Evolutionary conservation across 306 rosid species (phyloP).

Genomic region (Vigna nakashimae): DNA sequence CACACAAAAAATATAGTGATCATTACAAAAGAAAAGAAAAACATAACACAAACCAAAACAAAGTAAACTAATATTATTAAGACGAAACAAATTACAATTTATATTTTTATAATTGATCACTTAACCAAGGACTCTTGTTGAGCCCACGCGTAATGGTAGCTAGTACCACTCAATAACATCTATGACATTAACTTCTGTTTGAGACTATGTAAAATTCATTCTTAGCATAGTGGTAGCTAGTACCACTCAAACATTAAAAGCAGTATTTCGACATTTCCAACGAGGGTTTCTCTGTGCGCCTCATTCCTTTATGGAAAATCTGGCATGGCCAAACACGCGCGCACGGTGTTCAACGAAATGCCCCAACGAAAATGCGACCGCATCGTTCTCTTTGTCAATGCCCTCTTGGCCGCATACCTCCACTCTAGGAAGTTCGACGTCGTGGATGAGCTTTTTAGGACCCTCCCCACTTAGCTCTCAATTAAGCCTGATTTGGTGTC

Average conservation of each 20-base stretch:
- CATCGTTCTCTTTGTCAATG: conserved; percentile 66
- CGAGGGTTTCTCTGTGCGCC: conserved; percentile 72
- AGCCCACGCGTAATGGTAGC: too few species aligned
- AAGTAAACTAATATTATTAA: too few species aligned
- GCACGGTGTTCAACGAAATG: conserved; percentile 76
- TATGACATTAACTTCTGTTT: too few species aligned
- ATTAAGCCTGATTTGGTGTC: conserved; percentile 72
- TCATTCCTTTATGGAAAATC: conserved; percentile 62
- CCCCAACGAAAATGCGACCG: conserved; percentile 58
- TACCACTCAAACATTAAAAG: conserved; percentile 65
- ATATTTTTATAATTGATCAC: too few species aligned
- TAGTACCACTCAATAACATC: too few species aligned
- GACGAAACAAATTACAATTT: too few species aligned
- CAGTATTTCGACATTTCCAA: conserved; percentile 54
- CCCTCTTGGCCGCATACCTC: conserved; percentile 70
- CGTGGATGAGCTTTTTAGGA: conserved; percentile 55
- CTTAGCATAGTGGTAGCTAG: too few species aligned
- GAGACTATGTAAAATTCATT: too few species aligned
- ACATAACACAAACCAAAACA: too few species aligned
- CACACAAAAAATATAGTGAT: too few species aligned
- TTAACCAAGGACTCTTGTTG: too few species aligned
- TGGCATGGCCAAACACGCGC: conserved; percentile 61
- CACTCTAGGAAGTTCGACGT: conserved; percentile 56
- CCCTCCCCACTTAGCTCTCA: conserved; percentile 52
- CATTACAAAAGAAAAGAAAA: too few species aligned